Percentiles rank a stretch among this genome's conserved stretches.
Evolutionary conservation across 1,139 yeast genomes (phyloP).

Genomic region (Kurtzmaniella quercitrusa): DNA sequence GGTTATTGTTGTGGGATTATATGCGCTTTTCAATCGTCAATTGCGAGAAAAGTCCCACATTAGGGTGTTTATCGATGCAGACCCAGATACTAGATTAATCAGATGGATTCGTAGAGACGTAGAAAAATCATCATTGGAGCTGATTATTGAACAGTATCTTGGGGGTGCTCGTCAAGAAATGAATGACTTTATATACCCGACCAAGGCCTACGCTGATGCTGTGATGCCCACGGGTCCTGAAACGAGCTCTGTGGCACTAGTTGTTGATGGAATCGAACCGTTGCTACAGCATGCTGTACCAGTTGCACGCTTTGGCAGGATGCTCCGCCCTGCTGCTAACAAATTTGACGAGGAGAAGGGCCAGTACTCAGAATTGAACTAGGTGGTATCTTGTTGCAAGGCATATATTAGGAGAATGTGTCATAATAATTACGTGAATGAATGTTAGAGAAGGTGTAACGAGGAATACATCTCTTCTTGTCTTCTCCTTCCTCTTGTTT

Average conservation of each 20-base stretch:
- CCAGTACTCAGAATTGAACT: conserved; percentile 47
- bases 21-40: conserved; percentile 66
- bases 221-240: conserved; percentile 75
- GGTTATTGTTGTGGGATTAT: conserved; percentile 60
- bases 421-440: neutral
- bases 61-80: conserved; percentile 79
- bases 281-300: conserved; percentile 18
- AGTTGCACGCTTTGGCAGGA: conserved; percentile 12
- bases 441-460: no score
- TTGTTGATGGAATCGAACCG: conserved; percentile 67
- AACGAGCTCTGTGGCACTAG: conserved; percentile 55
- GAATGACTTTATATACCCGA: conserved; percentile 67
- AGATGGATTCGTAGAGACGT: conserved; percentile 62
- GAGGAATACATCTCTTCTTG: no score
- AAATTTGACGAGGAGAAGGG: conserved; percentile 45
- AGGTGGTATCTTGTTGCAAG: neutral
- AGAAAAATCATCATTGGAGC: conserved; percentile 33
- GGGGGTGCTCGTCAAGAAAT: conserved; percentile 71
- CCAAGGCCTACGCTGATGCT: conserved; percentile 77
- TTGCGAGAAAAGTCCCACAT: conserved; percentile 59
- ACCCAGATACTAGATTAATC: conserved; percentile 77
- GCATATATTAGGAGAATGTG: neutral
- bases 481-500: no score
- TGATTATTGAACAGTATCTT: conserved; percentile 57
- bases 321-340: conserved; percentile 34